phyloP scores from a whole-genome alignment of 139 green algal genomes.

The Mesotaenium endlicherianum region DNA sequence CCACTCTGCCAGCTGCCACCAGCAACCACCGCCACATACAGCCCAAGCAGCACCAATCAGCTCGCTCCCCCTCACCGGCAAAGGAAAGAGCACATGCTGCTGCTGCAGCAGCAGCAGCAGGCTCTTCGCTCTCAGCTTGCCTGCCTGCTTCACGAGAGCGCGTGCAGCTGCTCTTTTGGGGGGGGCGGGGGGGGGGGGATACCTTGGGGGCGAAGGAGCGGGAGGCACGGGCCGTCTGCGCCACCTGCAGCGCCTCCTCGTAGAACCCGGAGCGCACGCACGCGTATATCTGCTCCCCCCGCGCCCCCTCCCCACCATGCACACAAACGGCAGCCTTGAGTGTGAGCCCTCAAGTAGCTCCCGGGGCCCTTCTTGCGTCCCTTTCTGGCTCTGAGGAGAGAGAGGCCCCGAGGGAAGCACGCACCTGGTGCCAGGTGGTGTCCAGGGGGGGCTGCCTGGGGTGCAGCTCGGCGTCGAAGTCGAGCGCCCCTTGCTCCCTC shows the following conservation, averaged over 20 bases:
- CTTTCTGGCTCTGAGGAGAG: not conserved
- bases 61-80: no score
- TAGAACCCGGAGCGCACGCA: slow-evolving; percentile 52
- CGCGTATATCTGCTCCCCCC: slow-evolving; percentile 48
- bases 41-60: no score
- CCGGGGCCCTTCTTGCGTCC: not conserved
- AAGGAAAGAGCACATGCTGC: not conserved
- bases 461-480: slow-evolving; percentile 16
- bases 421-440: slow-evolving; percentile 54
- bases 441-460: slow-evolving; percentile 27
- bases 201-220: slow-evolving; percentile 27
- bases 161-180: no score
- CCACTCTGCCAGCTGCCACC: slow-evolving; percentile 49
- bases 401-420: not conserved
- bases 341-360: not conserved
- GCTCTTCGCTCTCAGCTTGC: no score
- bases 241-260: slow-evolving; percentile 47
- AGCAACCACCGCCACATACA: no score
- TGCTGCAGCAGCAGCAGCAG: not conserved
- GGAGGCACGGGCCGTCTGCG: not conserved
- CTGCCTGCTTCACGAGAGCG: no score
- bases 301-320: not conserved
- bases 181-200: no score
- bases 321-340: not conserved
- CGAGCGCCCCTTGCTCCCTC: slow-evolving; percentile 27